Percentiles rank a stretch among this genome's conserved stretches.
Evolutionary conservation across 148 eudicot species (phyloP).

Genomic region (Rhododendron williamsianum): DNA sequence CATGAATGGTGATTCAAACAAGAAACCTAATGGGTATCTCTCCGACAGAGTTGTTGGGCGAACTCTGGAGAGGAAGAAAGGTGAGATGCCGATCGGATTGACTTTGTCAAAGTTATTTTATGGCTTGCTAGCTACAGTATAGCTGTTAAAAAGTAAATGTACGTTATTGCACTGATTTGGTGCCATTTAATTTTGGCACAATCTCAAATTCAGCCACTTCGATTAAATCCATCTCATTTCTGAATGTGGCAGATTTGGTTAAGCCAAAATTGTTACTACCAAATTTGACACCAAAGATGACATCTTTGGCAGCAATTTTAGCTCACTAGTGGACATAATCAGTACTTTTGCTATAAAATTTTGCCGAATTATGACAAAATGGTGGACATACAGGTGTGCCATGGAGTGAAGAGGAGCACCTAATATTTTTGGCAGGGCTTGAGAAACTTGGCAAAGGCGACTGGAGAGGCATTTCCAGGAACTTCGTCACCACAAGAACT

Average conservation of each 20-base stretch:
- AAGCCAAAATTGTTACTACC: neutral
- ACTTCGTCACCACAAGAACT: slow-evolving; percentile 8
- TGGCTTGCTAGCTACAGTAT: neutral
- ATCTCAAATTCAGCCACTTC: no score
- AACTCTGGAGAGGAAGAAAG: slow-evolving; percentile 6
- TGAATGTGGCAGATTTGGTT: no score
- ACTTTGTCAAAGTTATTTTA: neutral
- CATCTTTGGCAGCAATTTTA: neutral
- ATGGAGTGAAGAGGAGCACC: slow-evolving; percentile 9
- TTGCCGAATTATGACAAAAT: neutral
- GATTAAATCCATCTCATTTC: neutral
- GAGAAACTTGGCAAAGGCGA: neutral
- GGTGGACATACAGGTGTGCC: neutral
- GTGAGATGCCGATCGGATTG: neutral
- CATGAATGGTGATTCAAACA: neutral
- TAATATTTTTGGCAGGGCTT: neutral
- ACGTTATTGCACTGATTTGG: neutral
- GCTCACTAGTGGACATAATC: no score
- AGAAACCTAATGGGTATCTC: neutral
- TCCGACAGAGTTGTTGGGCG: neutral
- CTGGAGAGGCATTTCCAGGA: slow-evolving; percentile 8
- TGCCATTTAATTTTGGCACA: no score
- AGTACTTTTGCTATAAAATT: no score
- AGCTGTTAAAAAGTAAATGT: neutral
- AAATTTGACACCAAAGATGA: neutral